Evolutionary conservation across 225 moss, liverwort and hornwort genomes (phyloP), one percentile per base, ranked within the genome.

Genomic region (Pseudoscleropodium purum): DNA sequence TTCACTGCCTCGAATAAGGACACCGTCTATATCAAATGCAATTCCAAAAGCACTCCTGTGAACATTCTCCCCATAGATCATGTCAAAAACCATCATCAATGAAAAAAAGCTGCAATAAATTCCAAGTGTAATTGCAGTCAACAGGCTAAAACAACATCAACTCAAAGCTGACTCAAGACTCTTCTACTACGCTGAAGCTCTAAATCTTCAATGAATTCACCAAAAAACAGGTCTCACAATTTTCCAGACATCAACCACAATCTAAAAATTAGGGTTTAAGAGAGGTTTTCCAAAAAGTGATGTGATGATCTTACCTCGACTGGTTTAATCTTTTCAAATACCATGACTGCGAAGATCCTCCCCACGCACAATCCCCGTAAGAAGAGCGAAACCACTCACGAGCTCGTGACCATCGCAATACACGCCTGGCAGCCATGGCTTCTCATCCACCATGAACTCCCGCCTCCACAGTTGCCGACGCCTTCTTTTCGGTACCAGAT

Each of bases 1-100:
- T 84, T 94, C 89, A 68, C 90, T 90, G 39, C 94, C 98, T 70
- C 94, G 93, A 67, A 98, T 84, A 76, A 97, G 89, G 26, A 97
- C 97, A 34, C 97, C 97, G 73, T 98, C 97, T 83, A 97, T 95
- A 91, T 98, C 97, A 85, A 98, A 97, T 81, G 95, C 98, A 77
- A 98, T 94, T 81, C 95, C 98, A 88, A 98, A 98, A 52, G 89
- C 77, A 41, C 89, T 89, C 82, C 94, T 94, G 89, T n/a, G 37
- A 82, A 86, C 56, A 89, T 33, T 73, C 87, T 77, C 54, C 81
- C 45, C 39, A 81, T 61, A 31, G n/a, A 77, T 85, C 82, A 86
- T 70, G 81, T 90, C 85, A 82, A 18, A 72, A 82, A 81, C 54
- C 84, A 84, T 79, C 64, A 75, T 80, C 65, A 84, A 29, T 59